phyloP scores from a whole-genome alignment of 129 eudicot species.

The Pulicaria dysenterica region DNA sequence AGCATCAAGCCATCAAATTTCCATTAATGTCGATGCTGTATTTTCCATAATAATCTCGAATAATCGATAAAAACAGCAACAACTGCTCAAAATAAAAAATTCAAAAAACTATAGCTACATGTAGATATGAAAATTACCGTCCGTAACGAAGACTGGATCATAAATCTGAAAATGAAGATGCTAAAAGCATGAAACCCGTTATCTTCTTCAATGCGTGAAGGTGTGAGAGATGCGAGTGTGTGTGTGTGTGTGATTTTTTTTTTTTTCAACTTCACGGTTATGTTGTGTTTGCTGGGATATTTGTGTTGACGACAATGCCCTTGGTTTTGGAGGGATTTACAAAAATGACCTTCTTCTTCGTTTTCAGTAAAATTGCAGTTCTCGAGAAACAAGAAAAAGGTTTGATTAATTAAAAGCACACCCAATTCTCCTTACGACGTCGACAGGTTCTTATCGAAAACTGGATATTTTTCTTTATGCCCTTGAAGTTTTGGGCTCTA shows the following conservation, averaged over 20 bases:
- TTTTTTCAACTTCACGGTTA: slow-evolving; percentile 25
- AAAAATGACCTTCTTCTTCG: slow-evolving; percentile 23
- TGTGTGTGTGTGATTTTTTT: background rate
- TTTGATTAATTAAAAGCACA: slow-evolving; percentile 27
- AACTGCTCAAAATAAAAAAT: slow-evolving; percentile 18
- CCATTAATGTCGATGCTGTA: slow-evolving; percentile 17
- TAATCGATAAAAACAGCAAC: slow-evolving; percentile 22
- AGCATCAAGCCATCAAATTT: slow-evolving; percentile 13
- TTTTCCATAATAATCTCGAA: background rate
- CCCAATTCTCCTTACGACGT: slow-evolving; percentile 24
- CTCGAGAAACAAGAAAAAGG: slow-evolving; percentile 39
- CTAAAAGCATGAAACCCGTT: slow-evolving; percentile 13
- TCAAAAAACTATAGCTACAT: background rate
- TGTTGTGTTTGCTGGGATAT: slow-evolving; percentile 23
- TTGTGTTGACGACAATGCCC: slow-evolving; percentile 26
- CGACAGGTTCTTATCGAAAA: slow-evolving; percentile 31
- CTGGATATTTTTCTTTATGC: background rate
- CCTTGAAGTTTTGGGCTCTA: background rate
- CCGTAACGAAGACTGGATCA: slow-evolving; percentile 10
- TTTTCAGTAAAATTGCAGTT: slow-evolving; percentile 31
- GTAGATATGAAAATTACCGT: slow-evolving; percentile 9
- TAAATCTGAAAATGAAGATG: slow-evolving; percentile 20
- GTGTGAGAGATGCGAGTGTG: slow-evolving; percentile 12
- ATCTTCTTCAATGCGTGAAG: slow-evolving; percentile 8
- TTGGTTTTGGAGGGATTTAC: slow-evolving; percentile 21